Evolutionary conservation across 306 rosid species (phyloP), one percentile per base, ranked within the genome.

Genomic region (Acacia crassicarpa): DNA sequence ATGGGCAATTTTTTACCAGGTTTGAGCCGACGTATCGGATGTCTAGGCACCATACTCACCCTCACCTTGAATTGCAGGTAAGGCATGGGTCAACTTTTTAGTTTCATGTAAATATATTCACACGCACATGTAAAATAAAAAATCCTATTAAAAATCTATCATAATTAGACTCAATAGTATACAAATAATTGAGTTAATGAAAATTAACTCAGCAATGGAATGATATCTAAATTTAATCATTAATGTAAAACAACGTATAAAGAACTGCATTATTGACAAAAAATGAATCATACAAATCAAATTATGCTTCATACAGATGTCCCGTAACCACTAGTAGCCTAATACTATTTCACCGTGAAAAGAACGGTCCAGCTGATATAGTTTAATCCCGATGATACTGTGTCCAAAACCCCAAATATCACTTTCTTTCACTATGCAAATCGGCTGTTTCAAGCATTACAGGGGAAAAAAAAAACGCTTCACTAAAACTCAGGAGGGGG

Each of bases 321-420:
- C 22, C 22, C 58, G 22, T 6, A 19, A 51, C 4, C 0, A 48
- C 54, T 51, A 51, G 17, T 5, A 17, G 22, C 1, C 58, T 17
- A 16, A 17, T 16, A 17, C 9, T 51, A 51, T 5, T 51, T 51
- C n/a, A 6, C 58, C 58, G 58, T 6, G 12, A 22, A 25, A 27
- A 25, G 32, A 74, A 5, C 17, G 20, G 22, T 33, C 9, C 9
- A 51, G 46, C 43, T 30, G 71, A 19, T 14, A 19, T 4, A 35
- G 61, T 25, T 8, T 19, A 54, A 32, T 16, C 27, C 33, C 2
- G 10, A 73, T 74, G 14, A 58, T n/a, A 38, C 11, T 15, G 38
- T 9, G 76, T 68, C 45, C 59, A 78, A 79, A 86, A 69, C 62
- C 79, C 76, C 78, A 75, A 75, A 78, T 46, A 78, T 59, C 16